Evolutionary conservation across 2,329 filamentous ascomycete genomes (phyloP).

Genomic region (Hymenotorrendiella dingleyae): DNA sequence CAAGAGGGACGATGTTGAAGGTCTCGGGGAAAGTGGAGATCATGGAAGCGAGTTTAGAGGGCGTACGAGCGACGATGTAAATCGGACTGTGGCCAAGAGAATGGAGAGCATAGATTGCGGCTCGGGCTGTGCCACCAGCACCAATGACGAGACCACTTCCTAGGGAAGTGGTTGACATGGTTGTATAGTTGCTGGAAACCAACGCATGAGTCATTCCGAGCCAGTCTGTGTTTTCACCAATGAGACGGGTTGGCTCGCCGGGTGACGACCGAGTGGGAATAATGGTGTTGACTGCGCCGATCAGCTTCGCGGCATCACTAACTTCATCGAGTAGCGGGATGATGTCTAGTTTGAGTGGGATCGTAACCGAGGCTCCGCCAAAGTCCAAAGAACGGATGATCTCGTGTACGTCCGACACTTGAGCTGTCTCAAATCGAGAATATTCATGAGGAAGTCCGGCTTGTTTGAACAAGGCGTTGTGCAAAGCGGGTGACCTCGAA

Average conservation of each 20-base stretch:
- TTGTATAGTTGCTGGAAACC: slow-evolving; percentile 21
- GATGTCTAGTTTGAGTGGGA: slow-evolving; percentile 87
- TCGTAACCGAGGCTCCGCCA: slow-evolving; percentile 91
- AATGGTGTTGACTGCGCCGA: slow-evolving; percentile 94
- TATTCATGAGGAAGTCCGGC: slow-evolving; percentile 85
- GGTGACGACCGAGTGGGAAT: slow-evolving; percentile 49
- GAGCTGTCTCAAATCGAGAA: slow-evolving; percentile 65
- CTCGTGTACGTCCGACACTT: slow-evolving; percentile 52
- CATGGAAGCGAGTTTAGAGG: slow-evolving; percentile 61
- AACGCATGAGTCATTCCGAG: slow-evolving; percentile 82
- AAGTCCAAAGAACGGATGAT: slow-evolving; percentile 69
- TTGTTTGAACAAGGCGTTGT: slow-evolving; percentile 75
- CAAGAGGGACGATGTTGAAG: slow-evolving; percentile 65
- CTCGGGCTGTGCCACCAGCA: slow-evolving; percentile 85
- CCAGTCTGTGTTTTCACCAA: slow-evolving; percentile 96
- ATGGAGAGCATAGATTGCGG: slow-evolving; percentile 83
- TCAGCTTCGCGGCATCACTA: slow-evolving; percentile 69
- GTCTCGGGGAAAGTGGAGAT: slow-evolving; percentile 64
- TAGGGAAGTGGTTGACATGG: slow-evolving; percentile 20
- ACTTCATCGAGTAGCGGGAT: slow-evolving; percentile 76
- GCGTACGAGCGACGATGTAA: slow-evolving; percentile 76
- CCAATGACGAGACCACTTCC: slow-evolving; percentile 76
- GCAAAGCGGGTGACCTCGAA: slow-evolving; percentile 81
- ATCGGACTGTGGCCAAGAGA: slow-evolving; percentile 79
- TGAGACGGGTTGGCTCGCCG: slow-evolving; percentile 41